phyloP scores from a whole-genome alignment of 306 rosid genomes.

The Lablab purpureus region DNA sequence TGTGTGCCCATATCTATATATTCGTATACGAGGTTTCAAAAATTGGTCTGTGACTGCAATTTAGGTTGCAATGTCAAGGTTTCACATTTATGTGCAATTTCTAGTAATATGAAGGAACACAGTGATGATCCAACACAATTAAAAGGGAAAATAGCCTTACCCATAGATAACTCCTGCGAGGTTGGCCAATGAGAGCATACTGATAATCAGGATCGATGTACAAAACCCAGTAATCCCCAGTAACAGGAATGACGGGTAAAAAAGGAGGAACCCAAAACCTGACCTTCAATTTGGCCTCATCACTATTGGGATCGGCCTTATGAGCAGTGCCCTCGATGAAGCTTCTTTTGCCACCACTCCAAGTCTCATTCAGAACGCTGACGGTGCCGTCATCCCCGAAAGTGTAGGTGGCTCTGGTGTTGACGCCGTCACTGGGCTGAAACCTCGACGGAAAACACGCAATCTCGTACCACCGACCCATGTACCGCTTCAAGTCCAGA shows the following conservation, averaged over 20 bases:
- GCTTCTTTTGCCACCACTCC: slow-evolving; percentile 66
- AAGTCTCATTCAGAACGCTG: slow-evolving; percentile 85
- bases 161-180: slow-evolving; percentile 82
- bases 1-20: background rate
- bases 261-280: slow-evolving; percentile 88
- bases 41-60: background rate
- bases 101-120: background rate
- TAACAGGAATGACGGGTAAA: slow-evolving; percentile 77
- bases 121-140: background rate
- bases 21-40: background rate
- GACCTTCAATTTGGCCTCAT: slow-evolving; percentile 93
- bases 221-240: slow-evolving; percentile 92
- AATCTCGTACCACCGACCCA: slow-evolving; percentile 97
- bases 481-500: slow-evolving; percentile 70
- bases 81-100: background rate
- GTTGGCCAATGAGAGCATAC: slow-evolving; percentile 80
- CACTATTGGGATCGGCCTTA: slow-evolving; percentile 73
- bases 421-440: slow-evolving; percentile 72
- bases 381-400: slow-evolving; percentile 70
- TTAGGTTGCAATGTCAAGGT: background rate
- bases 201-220: slow-evolving; percentile 73
- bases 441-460: slow-evolving; percentile 80
- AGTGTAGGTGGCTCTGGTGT: slow-evolving; percentile 92
- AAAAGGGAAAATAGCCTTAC: slow-evolving; percentile 47
- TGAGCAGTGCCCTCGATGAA: slow-evolving; percentile 75